Evolutionary conservation across 306 rosid genomes (phyloP), one percentile per base, ranked within the genome.

Genomic region (Sicyos edulis): DNA sequence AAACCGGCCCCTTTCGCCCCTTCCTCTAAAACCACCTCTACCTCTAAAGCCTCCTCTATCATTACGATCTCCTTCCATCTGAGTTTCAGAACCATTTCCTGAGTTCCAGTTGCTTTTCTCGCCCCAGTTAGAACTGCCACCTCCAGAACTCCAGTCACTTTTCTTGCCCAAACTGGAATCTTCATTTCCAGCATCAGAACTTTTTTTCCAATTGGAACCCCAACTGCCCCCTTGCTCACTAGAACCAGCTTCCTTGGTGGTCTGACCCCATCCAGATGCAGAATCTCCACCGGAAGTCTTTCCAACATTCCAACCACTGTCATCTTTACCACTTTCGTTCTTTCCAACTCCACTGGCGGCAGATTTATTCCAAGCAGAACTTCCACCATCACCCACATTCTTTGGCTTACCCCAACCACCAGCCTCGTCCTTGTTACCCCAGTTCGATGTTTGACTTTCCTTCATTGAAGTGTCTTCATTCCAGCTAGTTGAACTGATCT

Each of bases 1-100:
- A 72, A 75, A 86, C 54, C 85, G 85, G 4, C 86, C 91, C 50
- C 82, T 50, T 0, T 84, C 82, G 5, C 84, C 85, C 78, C 93
- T 77, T 50, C 89, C 79, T 45, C 86, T 56, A 51, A 82, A 80
- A 55, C 83, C 62, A 32, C 80, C 82, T 76, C 88, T 83, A 57
- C 91, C 91, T 5, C 89, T 72, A 76, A 78, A 85, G 49, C 96
- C 92, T 34, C 95, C 97, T 74, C 88, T 74, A 71, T 74, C 81
- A 68, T 78, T 72, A 44, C 77, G 82, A 72, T 67, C 81, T 70
- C 78, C 80, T 26, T 52, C 72, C 72, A 17, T 63, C 16, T 72
- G 82, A 66, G 75, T 50, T 66, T 80, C 80, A 62, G 76, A 74
- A 19, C 72, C 84, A 52, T 80, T 80, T 75, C 85, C 83, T 0